Evolutionary conservation across 805 yeast genomes (phyloP), one percentile per base, ranked within the genome.

Genomic region (Pichia manshurica): DNA sequence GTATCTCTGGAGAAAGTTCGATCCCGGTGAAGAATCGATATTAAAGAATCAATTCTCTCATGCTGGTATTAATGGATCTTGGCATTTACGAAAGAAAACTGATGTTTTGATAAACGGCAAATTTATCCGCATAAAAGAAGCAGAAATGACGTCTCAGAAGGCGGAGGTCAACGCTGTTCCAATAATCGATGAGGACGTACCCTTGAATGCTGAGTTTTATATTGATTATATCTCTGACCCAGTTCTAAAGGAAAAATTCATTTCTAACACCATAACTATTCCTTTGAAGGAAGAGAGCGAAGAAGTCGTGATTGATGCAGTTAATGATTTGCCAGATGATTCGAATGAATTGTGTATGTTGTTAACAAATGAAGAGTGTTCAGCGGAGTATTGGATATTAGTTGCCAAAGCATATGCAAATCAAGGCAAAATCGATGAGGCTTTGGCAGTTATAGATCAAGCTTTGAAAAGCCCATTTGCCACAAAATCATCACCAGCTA

Each of bases 281-380:
- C 96, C 96, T 38, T 70, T 88, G 61, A 74, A 74, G 53, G 84
- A 77, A 48, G 81, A 82, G 49, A 86, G 84, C 57, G 96, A 89
- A 67, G 85, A 87, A 52, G 96, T 91, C 53, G 84, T 87, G 45
- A 78, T 93, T 56, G 91, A 89, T 59, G 74, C 85, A 50, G 77
- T 77, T 45, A 80, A 81, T 32, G 98, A 91, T 60, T 72, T 89
- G 48, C 95, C 96, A 4, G 96, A 87, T 20, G 96, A 91, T 63
- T 87, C 96, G 4, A 74, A 79, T 39, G 98, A 93, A 60, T 73
- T 93, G 53, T 80, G 85, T 54, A 77, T 79, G 23, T 75, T 91
- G 52, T 70, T 93, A 53, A 84, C 85, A 52, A 87, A 85, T 54
- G 98, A 93, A 67, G 78, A 77, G 48, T 82, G 91, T 43, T 80